Evolutionary conservation across 768 basidiomycete species (phyloP).

Genomic region (Trametes elegans): DNA sequence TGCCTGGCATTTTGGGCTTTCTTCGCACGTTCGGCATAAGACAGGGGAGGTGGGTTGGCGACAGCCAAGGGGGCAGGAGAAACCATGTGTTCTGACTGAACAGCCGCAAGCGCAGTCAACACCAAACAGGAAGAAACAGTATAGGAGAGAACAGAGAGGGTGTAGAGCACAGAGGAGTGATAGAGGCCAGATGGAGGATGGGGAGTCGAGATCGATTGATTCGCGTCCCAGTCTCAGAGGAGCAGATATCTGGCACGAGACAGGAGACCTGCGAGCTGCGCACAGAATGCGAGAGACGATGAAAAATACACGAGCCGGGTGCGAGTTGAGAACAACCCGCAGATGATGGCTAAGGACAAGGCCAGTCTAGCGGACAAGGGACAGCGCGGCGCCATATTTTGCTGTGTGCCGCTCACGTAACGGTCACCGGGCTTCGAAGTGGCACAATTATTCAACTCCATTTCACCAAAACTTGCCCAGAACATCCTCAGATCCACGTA

Average conservation of each 20-base stretch:
- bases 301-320: slow-evolving; percentile 11
- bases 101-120: background rate
- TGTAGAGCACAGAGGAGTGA: background rate
- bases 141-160: background rate
- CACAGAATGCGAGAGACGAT: slow-evolving; percentile 11
- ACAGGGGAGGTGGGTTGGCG: slow-evolving; percentile 42
- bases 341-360: slow-evolving; percentile 18
- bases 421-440: background rate
- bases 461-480: background rate
- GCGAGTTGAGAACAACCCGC: slow-evolving; percentile 16
- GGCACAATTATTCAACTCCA: background rate
- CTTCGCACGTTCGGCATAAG: slow-evolving; percentile 46
- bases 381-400: slow-evolving; percentile 10
- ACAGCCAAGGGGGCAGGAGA: slow-evolving; percentile 28
- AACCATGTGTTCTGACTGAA: slow-evolving; percentile 26
- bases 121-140: background rate
- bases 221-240: background rate
- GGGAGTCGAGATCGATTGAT: slow-evolving; percentile 14
- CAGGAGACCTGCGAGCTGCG: background rate
- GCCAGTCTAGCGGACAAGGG: background rate
- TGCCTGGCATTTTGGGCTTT: slow-evolving; percentile 32
- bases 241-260: background rate
- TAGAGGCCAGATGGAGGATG: background rate
- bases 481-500: background rate
- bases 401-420: slow-evolving; percentile 21